Evolutionary conservation across 495 filamentous ascomycete genomes (phyloP).

Genomic region (Penicillium desertorum): DNA sequence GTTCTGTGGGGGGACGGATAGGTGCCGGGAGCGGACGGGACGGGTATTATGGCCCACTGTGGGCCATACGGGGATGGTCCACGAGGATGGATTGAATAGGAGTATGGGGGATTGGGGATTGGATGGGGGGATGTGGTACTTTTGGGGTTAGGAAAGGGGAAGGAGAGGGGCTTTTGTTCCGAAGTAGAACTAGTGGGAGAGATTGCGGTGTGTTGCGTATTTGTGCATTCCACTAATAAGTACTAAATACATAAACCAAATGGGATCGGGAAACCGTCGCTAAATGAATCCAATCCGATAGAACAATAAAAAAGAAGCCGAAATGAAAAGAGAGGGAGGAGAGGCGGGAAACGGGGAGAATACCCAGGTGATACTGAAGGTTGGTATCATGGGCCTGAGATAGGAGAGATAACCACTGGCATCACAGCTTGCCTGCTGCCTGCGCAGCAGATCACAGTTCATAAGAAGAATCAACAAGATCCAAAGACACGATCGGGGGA

Average conservation of each 20-base stretch:
- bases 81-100: background rate
- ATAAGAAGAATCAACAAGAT: background rate
- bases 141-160: background rate
- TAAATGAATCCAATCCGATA: slow-evolving; percentile 21
- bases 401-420: background rate
- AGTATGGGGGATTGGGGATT: background rate
- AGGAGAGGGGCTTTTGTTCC: background rate
- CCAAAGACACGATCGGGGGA: background rate
- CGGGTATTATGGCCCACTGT: background rate
- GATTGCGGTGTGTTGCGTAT: background rate
- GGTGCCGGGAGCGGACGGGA: slow-evolving; percentile 9
- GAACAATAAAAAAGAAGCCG: background rate
- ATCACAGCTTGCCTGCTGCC: background rate
- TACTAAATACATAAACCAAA: slow-evolving; percentile 18
- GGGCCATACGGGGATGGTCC: background rate
- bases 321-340: slow-evolving; percentile 8
- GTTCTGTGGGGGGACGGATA: background rate
- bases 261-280: slow-evolving; percentile 17
- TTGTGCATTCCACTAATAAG: slow-evolving; percentile 8
- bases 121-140: background rate
- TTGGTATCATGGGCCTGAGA: background rate
- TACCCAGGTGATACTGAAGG: background rate
- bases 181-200: background rate
- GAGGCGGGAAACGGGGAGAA: slow-evolving; percentile 1
- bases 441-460: background rate